phyloP scores from a whole-genome alignment of 331 rosid species.

The Acacia concinna region DNA sequence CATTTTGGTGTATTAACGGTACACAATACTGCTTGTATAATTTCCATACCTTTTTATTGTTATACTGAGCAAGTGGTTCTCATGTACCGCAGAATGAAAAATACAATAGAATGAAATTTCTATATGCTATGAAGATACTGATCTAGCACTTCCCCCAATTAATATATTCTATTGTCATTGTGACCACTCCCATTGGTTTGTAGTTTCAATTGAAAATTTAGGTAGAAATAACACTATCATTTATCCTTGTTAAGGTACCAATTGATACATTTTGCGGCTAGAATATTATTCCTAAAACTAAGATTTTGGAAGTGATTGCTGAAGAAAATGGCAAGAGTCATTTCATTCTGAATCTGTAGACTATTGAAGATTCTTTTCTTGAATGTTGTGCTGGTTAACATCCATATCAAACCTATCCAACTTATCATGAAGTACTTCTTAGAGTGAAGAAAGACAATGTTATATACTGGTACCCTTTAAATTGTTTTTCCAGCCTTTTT shows the following conservation, averaged over 20 bases:
- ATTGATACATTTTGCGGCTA: not conserved
- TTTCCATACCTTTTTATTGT: not conserved
- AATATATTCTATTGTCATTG: not conserved
- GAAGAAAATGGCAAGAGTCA: not conserved
- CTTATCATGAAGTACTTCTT: not conserved
- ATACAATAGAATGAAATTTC: not conserved
- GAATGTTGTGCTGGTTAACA: not conserved
- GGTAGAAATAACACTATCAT: not conserved
- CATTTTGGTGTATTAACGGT: not conserved
- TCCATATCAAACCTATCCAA: not conserved
- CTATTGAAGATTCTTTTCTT: not conserved
- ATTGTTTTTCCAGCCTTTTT: not conserved
- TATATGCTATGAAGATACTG: not conserved
- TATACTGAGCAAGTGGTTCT: not conserved
- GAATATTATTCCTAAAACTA: not conserved
- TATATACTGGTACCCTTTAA: not conserved
- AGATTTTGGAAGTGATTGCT: not conserved
- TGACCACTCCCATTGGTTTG: not conserved
- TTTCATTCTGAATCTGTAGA: not conserved
- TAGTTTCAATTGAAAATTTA: not conserved
- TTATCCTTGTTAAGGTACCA: not conserved
- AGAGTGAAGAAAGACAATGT: not conserved
- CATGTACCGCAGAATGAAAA: not conserved
- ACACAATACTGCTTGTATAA: not conserved
- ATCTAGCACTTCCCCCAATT: not conserved